These are phyloP conservation scores for Phytophthora pseudosyringae DNA, from an alignment of 352 stramenopile species.

Conservation along the genomic window DNA sequence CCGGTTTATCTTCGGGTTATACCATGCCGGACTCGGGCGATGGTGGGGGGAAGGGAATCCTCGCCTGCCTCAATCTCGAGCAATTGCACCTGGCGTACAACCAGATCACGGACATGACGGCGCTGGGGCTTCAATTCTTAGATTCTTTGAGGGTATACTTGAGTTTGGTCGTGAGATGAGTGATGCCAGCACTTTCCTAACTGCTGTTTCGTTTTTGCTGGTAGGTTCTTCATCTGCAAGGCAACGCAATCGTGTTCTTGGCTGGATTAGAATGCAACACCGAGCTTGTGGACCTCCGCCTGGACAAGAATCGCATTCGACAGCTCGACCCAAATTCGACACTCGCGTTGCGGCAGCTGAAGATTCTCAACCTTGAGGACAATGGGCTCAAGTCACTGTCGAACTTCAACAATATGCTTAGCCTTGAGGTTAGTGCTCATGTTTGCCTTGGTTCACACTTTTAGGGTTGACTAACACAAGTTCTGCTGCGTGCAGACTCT, in stretches of 20 bases:
- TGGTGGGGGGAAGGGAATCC: slow-evolving; percentile 55
- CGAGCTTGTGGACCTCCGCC: slow-evolving; percentile 69
- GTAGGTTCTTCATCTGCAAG: slow-evolving; percentile 77
- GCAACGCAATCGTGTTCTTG: slow-evolving; percentile 81
- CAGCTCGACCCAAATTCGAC: slow-evolving; percentile 71
- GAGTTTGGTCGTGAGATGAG: neutral
- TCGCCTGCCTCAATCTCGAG: slow-evolving; percentile 70
- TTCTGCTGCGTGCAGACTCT: slow-evolving; percentile 48
- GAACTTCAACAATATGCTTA: slow-evolving; percentile 70
- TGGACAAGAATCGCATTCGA: slow-evolving; percentile 88
- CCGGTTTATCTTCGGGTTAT: slow-evolving; percentile 22
- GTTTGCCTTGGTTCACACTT: neutral
- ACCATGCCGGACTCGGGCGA: slow-evolving; percentile 34
- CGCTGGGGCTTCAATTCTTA: slow-evolving; percentile 71
- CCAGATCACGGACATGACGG: slow-evolving; percentile 77
- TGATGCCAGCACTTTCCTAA: neutral
- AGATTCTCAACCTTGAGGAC: slow-evolving; percentile 74
- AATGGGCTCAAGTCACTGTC: slow-evolving; percentile 79
- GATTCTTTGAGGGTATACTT: slow-evolving; percentile 65
- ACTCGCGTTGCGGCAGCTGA: slow-evolving; percentile 53
- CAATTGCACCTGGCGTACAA: slow-evolving; percentile 82
- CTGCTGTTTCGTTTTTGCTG: neutral
- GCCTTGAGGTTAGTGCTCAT: slow-evolving; percentile 61
- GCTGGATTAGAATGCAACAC: slow-evolving; percentile 65
- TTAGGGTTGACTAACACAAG: slow-evolving; percentile 6